These are phyloP conservation scores for Hippophae gyantsensis DNA, from an alignment of 306 rosid species.

Conservation along the genomic window DNA sequence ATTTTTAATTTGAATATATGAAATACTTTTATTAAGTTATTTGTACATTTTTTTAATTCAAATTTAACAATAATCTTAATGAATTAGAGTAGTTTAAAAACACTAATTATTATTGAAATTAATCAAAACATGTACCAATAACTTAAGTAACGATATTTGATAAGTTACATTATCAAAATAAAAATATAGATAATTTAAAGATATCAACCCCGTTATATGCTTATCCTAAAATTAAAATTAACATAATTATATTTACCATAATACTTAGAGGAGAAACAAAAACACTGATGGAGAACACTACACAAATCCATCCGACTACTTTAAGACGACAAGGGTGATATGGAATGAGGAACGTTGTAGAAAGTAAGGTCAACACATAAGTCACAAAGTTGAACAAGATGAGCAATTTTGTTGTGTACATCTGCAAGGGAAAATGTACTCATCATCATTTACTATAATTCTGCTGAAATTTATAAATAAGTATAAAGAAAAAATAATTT, in stretches of 20 bases:
- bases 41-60: too few relatives aligned
- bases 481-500: too few relatives aligned
- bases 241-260: conserved; percentile 17
- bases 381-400: conserved; percentile 17
- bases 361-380: conserved; percentile 11
- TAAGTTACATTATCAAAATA: background rate
- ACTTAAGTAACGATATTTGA: too few relatives aligned
- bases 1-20: too few relatives aligned
- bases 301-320: conserved; percentile 31
- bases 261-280: conserved; percentile 40
- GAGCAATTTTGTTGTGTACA: conserved; percentile 18
- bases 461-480: too few relatives aligned
- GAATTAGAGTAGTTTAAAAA: rapidly evolving
- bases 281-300: conserved; percentile 23
- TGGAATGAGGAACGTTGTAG: conserved; percentile 3
- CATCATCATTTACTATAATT: too few relatives aligned
- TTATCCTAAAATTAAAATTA: too few relatives aligned
- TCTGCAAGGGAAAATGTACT: conserved; percentile 13
- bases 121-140: background rate
- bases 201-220: too few relatives aligned
- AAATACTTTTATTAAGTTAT: too few relatives aligned
- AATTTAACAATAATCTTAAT: too few relatives aligned
- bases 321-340: background rate
- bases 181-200: background rate
- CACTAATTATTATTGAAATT: background rate